Conservation (phyloP, 768 basidiomycete genomes). For the Auriculariales sp. region DNA sequence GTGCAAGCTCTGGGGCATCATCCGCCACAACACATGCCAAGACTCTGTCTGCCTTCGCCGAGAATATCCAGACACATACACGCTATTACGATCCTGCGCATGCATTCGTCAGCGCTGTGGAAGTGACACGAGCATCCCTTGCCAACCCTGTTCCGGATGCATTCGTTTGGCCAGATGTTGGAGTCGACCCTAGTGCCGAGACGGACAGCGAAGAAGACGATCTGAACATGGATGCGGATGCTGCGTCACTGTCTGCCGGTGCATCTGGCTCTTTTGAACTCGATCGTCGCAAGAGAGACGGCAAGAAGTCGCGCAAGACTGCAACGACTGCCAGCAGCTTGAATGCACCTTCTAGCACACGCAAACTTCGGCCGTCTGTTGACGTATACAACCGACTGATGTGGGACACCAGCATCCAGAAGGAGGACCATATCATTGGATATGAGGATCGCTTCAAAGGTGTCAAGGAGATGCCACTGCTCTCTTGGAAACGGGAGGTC, state of each 20-base stretch:
- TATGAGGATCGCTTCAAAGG: conserved; percentile 15
- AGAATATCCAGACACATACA: conserved; percentile 7
- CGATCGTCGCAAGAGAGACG: background rate
- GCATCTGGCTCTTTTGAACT: background rate
- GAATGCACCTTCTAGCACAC: background rate
- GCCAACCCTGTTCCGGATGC: conserved; percentile 4
- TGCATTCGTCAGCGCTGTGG: conserved; percentile 7
- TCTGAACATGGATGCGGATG: background rate
- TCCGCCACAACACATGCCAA: too few species aligned
- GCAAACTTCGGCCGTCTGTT: conserved; percentile 10
- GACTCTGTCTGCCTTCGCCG: conserved; percentile 10
- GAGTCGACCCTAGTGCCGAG: conserved; percentile 4
- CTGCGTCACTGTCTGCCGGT: too few species aligned
- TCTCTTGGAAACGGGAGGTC: conserved; percentile 12
- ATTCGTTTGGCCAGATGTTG: conserved; percentile 9
- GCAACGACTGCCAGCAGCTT: background rate
- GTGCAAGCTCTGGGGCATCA: too few species aligned
- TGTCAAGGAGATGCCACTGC: conserved; percentile 9
- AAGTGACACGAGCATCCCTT: background rate
- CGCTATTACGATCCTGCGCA: conserved; percentile 9
- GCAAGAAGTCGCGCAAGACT: background rate
- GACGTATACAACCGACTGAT: conserved; percentile 13
- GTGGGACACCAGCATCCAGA: conserved; percentile 11
- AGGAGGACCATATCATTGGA: conserved; percentile 10
- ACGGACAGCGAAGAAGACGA: background rate